Percentiles rank a stretch among this genome's conserved stretches.
These are phyloP conservation scores for Turritis glabra DNA, from an alignment of 345 rosid genomes.

Conservation along the genomic window DNA sequence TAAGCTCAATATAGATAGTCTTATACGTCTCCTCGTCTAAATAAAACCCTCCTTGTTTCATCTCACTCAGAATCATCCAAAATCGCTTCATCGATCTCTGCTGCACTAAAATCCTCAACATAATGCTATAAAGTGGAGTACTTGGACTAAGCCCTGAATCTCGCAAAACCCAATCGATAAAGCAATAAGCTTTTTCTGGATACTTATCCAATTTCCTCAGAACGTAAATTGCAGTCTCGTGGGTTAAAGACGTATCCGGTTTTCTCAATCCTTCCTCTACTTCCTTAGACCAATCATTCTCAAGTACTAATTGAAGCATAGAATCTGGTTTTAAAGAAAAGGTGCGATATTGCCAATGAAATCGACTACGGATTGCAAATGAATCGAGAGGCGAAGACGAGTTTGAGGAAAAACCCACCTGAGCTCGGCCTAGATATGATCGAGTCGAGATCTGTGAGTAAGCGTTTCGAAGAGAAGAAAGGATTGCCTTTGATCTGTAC, in stretches of 20 bases:
- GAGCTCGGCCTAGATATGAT: conserved; percentile 39
- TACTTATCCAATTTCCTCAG: conserved; percentile 56
- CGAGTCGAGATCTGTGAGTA: conserved; percentile 43
- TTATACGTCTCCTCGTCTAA: conserved; percentile 68
- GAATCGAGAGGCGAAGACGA: conserved; percentile 24
- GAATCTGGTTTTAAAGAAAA: conserved; percentile 55
- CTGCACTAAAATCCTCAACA: conserved; percentile 62
- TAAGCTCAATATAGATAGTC: conserved; percentile 48
- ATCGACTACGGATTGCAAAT: conserved; percentile 20
- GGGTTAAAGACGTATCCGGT: conserved; percentile 39
- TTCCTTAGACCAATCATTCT: conserved; percentile 57
- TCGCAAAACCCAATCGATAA: conserved; percentile 66
- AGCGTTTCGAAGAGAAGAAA: conserved; percentile 45
- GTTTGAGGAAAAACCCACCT: conserved; percentile 48
- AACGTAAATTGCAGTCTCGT: conserved; percentile 69
- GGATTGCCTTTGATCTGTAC: conserved; percentile 58
- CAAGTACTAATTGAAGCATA: conserved; percentile 45
- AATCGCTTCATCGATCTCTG: conserved; percentile 60
- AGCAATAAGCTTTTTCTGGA: conserved; percentile 59
- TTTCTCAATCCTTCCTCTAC: conserved; percentile 47
- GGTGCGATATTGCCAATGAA: conserved; percentile 21
- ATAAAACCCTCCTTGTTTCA: conserved; percentile 69
- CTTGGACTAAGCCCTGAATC: conserved; percentile 60
- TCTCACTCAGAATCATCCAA: conserved; percentile 59
- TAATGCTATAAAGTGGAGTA: conserved; percentile 58